A percentile compares a stretch with the other conserved stretches of the same genome.
Evolutionary conservation across 1,284 basidiomycete genomes (phyloP).

Genomic region (Pisolithus thermaeus): DNA sequence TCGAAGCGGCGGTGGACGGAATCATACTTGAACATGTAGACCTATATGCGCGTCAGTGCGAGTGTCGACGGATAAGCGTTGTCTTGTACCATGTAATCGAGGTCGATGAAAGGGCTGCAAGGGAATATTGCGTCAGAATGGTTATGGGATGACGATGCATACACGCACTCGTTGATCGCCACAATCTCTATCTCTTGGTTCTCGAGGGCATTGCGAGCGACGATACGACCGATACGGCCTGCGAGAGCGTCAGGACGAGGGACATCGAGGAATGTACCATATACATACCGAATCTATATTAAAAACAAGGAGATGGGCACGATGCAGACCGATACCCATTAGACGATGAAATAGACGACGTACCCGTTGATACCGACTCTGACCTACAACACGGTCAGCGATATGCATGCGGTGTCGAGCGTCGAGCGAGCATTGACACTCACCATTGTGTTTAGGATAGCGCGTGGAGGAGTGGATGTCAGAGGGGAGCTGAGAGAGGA

Average conservation of each 20-base stretch:
- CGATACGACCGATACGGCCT: slow-evolving; percentile 99
- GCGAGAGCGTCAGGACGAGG: slow-evolving; percentile 4
- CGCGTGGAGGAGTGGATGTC: background rate
- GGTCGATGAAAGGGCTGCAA: slow-evolving; percentile 38
- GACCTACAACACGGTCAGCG: slow-evolving; percentile 37
- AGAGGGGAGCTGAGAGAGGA: slow-evolving; percentile 2
- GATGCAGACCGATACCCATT: slow-evolving; percentile 12
- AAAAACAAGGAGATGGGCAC: background rate
- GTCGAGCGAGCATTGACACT: background rate
- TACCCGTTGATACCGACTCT: slow-evolving; percentile 95
- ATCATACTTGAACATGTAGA: slow-evolving; percentile 99
- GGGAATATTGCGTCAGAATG: slow-evolving; percentile 1
- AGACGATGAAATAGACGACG: slow-evolving; percentile 15
- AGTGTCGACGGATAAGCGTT: background rate
- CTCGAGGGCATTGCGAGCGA: slow-evolving; percentile 89
- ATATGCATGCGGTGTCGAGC: background rate
- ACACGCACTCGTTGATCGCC: slow-evolving; percentile 83
- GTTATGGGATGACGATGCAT: no score
- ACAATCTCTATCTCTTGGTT: slow-evolving; percentile 76
- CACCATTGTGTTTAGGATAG: slow-evolving; percentile 17
- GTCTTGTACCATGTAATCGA: slow-evolving; percentile 81
- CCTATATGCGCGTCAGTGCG: slow-evolving; percentile 35
- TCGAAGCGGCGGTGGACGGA: slow-evolving; percentile 96
- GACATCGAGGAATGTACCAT: background rate
- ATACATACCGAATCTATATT: slow-evolving; percentile 72